Percentiles rank a stretch among this genome's conserved stretches.
phyloP scores from a whole-genome alignment of 345 rosid genomes.

The Viola odorata region DNA sequence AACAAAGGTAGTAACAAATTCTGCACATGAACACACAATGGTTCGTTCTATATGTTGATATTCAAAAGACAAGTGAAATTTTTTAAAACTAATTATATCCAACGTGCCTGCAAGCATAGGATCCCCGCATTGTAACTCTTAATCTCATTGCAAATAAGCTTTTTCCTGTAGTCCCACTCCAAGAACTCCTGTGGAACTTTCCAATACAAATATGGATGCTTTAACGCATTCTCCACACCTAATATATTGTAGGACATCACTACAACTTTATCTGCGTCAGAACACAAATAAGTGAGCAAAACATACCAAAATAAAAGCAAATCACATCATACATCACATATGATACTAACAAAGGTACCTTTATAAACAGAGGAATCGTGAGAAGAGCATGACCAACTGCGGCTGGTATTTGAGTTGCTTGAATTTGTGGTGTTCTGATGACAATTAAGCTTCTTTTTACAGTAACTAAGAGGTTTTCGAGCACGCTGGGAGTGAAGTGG shows the following conservation, averaged over 20 bases:
- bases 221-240: slow-evolving; percentile 22
- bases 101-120: slow-evolving; percentile 28
- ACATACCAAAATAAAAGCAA: too few relatives aligned
- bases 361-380: slow-evolving; percentile 23
- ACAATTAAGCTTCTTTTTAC: too few relatives aligned
- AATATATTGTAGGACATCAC: slow-evolving; percentile 25
- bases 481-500: too few relatives aligned
- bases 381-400: slow-evolving; percentile 36
- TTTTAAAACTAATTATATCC: not conserved
- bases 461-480: too few relatives aligned
- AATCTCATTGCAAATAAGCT: slow-evolving; percentile 23
- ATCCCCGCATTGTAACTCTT: slow-evolving; percentile 23
- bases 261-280: slow-evolving; percentile 19
- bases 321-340: too few relatives aligned
- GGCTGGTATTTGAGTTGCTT: slow-evolving; percentile 11
- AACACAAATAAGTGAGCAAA: not conserved
- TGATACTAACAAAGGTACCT: slow-evolving; percentile 13
- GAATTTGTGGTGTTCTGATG: too few relatives aligned
- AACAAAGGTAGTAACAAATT: not conserved
- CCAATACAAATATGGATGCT: slow-evolving; percentile 24
- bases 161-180: slow-evolving; percentile 26
- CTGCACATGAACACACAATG: not conserved
- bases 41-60: too few relatives aligned
- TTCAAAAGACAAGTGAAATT: not conserved
- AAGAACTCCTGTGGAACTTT: slow-evolving; percentile 18